These are phyloP conservation scores for Clohesyomyces aquaticus DNA, from an alignment of 495 filamentous ascomycete genomes.

Conservation along the genomic window DNA sequence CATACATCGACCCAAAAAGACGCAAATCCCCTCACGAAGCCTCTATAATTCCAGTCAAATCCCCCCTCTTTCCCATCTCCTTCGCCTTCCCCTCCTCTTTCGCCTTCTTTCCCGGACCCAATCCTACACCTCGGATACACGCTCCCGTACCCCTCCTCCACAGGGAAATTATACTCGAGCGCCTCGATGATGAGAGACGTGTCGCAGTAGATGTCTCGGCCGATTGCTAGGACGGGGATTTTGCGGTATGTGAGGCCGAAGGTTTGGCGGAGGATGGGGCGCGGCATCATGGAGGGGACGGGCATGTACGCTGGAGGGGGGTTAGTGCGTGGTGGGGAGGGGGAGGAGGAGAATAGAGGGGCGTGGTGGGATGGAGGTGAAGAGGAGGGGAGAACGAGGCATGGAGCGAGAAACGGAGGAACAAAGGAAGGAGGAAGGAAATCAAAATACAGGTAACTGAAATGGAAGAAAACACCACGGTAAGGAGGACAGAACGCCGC, in stretches of 20 bases:
- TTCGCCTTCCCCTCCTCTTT: background rate
- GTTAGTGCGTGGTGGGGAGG: slow-evolving; percentile 1
- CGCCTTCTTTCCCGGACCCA: too few species aligned
- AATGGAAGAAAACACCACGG: too few species aligned
- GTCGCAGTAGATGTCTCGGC: slow-evolving; percentile 47
- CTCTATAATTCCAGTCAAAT: slow-evolving; percentile 14
- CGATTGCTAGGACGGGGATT: slow-evolving; percentile 46
- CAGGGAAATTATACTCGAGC: slow-evolving; percentile 39
- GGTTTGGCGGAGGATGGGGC: slow-evolving; percentile 37
- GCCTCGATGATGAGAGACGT: slow-evolving; percentile 44
- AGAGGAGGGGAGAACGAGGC: background rate
- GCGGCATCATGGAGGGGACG: slow-evolving; percentile 43
- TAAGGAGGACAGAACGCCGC: too few species aligned
- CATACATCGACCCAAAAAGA: slow-evolving; percentile 33
- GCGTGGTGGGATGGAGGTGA: slow-evolving; percentile 3
- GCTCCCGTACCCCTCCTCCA: slow-evolving; percentile 1
- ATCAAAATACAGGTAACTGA: too few species aligned
- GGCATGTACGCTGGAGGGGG: slow-evolving; percentile 35
- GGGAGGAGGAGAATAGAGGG: background rate
- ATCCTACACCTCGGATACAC: slow-evolving; percentile 30
- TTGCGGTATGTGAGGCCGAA: slow-evolving; percentile 46
- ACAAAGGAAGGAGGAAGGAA: background rate
- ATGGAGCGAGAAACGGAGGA: slow-evolving; percentile 1
- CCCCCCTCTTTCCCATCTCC: background rate
- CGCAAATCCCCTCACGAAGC: slow-evolving; percentile 30